Conservation (phyloP, 805 yeast species). For the Yarrowia osloensis region DNA sequence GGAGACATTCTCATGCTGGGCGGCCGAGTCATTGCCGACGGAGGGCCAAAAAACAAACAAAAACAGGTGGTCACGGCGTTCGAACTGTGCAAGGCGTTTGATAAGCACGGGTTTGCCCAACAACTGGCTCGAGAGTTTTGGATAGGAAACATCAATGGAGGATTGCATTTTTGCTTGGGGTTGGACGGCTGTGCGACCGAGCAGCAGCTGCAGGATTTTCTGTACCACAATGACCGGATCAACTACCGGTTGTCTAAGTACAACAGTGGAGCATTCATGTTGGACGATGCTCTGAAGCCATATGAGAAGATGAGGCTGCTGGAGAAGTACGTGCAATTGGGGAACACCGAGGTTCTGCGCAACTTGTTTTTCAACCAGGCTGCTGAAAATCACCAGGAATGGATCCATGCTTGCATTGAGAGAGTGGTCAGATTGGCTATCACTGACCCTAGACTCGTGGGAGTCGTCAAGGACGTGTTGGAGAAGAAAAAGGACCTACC, state of each 20-base stretch:
- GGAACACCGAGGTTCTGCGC: not conserved
- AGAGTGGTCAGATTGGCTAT: conserved; percentile 2
- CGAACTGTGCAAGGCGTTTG: conserved; percentile 25
- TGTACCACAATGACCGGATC: not conserved
- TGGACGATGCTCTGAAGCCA: not conserved
- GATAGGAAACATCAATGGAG: conserved; percentile 26
- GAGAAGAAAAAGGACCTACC: not conserved
- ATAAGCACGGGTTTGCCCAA: conserved; percentile 21
- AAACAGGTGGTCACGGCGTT: conserved; percentile 6
- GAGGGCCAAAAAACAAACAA: not conserved
- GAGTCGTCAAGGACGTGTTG: not conserved
- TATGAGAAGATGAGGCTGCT: conserved; percentile 13
- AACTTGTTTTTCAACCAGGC: conserved; percentile 22
- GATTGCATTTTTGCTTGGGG: conserved; percentile 18
- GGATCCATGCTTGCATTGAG: conserved; percentile 8
- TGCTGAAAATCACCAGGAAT: not conserved
- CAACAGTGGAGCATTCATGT: conserved; percentile 19
- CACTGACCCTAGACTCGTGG: not conserved
- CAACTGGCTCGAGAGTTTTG: conserved; percentile 23
- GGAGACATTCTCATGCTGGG: conserved; percentile 26
- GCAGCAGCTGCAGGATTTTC: conserved; percentile 4
- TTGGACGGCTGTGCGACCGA: not conserved
- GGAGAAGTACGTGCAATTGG: conserved; percentile 5
- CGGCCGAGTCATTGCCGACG: not conserved
- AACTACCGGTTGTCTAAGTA: conserved; percentile 11